Evolutionary conservation across 2,329 filamentous ascomycete species (phyloP).

Genomic region (Phoma sp.): DNA sequence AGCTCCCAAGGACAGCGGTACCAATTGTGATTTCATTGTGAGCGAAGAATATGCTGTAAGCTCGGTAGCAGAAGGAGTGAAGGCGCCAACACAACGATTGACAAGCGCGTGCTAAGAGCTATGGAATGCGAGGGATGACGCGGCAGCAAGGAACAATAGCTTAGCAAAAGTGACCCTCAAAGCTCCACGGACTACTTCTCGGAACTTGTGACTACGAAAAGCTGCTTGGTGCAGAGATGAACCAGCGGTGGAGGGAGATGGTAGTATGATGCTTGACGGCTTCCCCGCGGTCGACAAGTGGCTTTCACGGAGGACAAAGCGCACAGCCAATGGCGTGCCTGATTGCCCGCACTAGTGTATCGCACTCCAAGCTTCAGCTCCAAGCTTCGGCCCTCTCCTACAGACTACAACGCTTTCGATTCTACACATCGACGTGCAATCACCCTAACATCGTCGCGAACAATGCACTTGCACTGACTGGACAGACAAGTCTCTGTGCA

Average conservation of each 20-base stretch:
- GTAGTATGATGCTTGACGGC: neutral
- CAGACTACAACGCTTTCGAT: too few relatives aligned
- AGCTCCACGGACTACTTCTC: neutral
- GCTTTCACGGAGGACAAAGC: conserved; percentile 21
- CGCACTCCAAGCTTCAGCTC: neutral
- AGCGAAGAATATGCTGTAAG: too few relatives aligned
- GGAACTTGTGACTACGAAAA: neutral
- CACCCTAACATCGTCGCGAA: neutral
- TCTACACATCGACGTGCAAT: neutral
- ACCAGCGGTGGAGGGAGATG: neutral
- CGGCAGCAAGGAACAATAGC: neutral
- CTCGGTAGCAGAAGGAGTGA: neutral
- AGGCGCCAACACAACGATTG: neutral
- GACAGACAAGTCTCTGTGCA: too few relatives aligned
- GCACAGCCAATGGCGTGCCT: conserved; percentile 8
- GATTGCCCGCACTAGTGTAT: conserved; percentile 11
- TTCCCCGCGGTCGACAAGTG: conserved; percentile 21
- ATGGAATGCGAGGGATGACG: neutral
- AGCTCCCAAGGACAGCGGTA: conserved; percentile 18
- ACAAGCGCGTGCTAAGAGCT: neutral
- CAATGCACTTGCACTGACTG: too few relatives aligned
- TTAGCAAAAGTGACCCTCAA: neutral
- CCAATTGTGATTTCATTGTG: conserved; percentile 25
- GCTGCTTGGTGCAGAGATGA: neutral
- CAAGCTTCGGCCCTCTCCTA: too few relatives aligned